These are phyloP conservation scores for Fusarium sp. DNA, from an alignment of 2,329 filamentous ascomycete species.

Conservation along the genomic window DNA sequence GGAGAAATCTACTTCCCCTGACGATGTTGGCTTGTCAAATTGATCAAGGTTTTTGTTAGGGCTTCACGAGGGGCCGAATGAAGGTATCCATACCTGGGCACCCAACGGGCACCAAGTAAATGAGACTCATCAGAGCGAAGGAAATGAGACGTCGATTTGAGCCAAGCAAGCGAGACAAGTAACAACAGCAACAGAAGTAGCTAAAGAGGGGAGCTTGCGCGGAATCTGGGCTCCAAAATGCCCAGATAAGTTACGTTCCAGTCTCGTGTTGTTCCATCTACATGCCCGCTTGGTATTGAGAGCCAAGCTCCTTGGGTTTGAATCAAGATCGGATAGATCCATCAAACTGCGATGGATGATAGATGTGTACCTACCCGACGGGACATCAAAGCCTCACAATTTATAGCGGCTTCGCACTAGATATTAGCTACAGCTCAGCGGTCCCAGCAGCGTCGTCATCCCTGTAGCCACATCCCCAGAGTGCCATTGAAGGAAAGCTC, in stretches of 20 bases:
- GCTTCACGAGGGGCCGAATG: slow-evolving; percentile 8
- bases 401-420: slow-evolving; percentile 35
- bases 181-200: slow-evolving; percentile 30
- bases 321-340: not conserved
- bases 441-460: slow-evolving; percentile 30
- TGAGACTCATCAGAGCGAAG: slow-evolving; percentile 35
- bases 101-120: slow-evolving; percentile 45
- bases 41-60: slow-evolving; percentile 17
- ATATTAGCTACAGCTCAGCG: slow-evolving; percentile 30
- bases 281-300: slow-evolving; percentile 3
- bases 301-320: slow-evolving; percentile 20
- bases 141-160: slow-evolving; percentile 42
- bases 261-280: slow-evolving; percentile 24
- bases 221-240: slow-evolving; percentile 27
- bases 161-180: slow-evolving; percentile 37
- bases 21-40: slow-evolving; percentile 16
- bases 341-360: not conserved
- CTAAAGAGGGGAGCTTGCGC: slow-evolving; percentile 9
- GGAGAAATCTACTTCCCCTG: slow-evolving; percentile 12
- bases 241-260: slow-evolving; percentile 37
- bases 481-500: slow-evolving; percentile 11
- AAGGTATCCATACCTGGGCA: slow-evolving; percentile 43
- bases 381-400: not conserved
- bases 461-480: slow-evolving; percentile 35
- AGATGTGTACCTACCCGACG: not conserved